Base-by-base conservation (phyloP, 139 green algal species). In the Chlamydomonas schloesseri region DNA sequence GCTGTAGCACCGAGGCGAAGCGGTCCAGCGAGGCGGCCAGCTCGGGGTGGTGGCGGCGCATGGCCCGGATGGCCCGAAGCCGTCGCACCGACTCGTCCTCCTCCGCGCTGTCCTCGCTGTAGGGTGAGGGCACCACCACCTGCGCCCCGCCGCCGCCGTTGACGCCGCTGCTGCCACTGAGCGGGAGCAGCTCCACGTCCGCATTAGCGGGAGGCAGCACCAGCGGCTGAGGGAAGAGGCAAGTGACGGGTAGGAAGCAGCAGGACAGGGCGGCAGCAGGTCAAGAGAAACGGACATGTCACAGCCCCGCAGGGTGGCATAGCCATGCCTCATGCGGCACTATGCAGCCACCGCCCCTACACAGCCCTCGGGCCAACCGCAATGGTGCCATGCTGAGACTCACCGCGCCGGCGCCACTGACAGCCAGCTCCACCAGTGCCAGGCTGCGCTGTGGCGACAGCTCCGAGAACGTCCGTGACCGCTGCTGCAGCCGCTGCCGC, bases 101-200 rank as follows among this genome's bases (percentile, higher is more conserved):
- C 42, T 50, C 42, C 42, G 42, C 55, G 74, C 74, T 81, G 21
- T 81, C 74, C 33, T 81, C 74, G 57, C 74, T 81, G 57, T 71
- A 81, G 37, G 74, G 33, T 3, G 74, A 81, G 21, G 74, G 74
- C 34, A 70, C 55, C 6, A 34, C 4, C 14, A 81, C 31, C 20
- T 31, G 53, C n/a, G 3, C 31, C 1, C 14, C 24, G 74, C 74
- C 24, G 74, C 74, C 74, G 42, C 42, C 42, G 42, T 50, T 50
- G 42, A 50, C 42, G 42, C 42, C 42, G 42, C 42, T 8, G 42
- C 42, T 50, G 42, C 42, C 42, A 50, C 42, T 50, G 42, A 50
- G 42, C 55, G 69, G 74, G 20, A 33, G 20, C 9, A 21, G 21
- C 55, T 70, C 74, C n/a, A n/a, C n/a, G 57, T 81, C 74, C 31